Evolutionary conservation across 2,329 filamentous ascomycete genomes (phyloP), one percentile per base, ranked within the genome.

Genomic region (Neocucurbitaria cava): DNA sequence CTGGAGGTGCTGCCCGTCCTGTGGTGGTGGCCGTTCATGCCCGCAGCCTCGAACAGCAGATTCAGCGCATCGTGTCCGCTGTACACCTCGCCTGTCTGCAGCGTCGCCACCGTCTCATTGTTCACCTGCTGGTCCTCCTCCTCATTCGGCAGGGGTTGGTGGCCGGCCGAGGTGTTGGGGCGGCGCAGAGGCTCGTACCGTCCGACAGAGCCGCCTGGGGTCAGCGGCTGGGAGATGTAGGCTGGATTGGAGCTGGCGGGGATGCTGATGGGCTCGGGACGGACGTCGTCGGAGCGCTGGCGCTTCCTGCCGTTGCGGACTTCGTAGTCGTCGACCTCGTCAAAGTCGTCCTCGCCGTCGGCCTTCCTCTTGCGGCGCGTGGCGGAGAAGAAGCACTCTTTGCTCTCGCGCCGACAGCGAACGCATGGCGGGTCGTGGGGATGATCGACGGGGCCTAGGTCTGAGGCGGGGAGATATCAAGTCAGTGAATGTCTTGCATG

Each of bases 331-430:
- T 73, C 74, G 15, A 71, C 78, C 30, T 79, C 78, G 2, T 81
- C 77, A 7, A 68, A 62, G 26, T 77, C 78, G 8, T 80, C 79
- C 10, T 73, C 74, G 47, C 74, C 77, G 52, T 80, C 82, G 23
- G 79, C 86, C 82, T 95, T 96, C 73, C 92, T 87, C 86, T 98
- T 98, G 72, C 95, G 88, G 46, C 95, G 85, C 28, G 93, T 98
- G 18, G 92, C 91, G 59, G 92, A 96, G 81, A 99, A 99, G 83
- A 89, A 96, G 81, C 95, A 99, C 69, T 96, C 89, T 76, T 98
- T 98, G 79, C 89, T 92, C 81, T 99, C 95, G 64, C 95, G 88
- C 48, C 92, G 89, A 75, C 95, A 99, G 71, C 95, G 88, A 55
- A 94, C 90, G 76, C 95, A 99, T 2, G 95, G 95, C 50, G 94